Base-by-base conservation (phyloP, 2,329 filamentous ascomycete species). In the Aspergillus fischeri region DNA sequence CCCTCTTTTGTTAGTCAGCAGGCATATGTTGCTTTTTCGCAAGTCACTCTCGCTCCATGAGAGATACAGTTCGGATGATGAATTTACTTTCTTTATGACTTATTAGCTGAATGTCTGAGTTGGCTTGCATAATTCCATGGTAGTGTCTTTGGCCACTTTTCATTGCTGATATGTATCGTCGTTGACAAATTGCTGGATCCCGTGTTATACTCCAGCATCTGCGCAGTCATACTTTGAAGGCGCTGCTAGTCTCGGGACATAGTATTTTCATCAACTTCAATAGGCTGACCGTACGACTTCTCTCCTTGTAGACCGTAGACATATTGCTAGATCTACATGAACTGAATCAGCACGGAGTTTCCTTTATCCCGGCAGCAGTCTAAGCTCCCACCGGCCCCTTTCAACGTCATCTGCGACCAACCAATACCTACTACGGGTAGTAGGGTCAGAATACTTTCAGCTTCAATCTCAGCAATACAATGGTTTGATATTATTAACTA, bases 351-450 rank as follows among this genome's bases (percentile, higher is more conserved):
- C 28, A 54, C 53, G 53, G 56, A 55, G 32, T 55, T 53, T 51
- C 47, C 57, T 59, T 59, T 56, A 47, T 56, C 51, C 57, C 54
- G 51, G 53, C 51, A 50, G 20, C 3, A 11, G 42, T 38, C 32
- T n/a, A 32, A 35, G 45, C 35, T 17, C 32, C 32, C 20, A 25
- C 32, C 32, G 14, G 14, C 14, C 10, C 41, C 41, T 11, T 21
- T 21, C 8, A 44, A 44, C 20, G 41, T 44, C 41, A 44, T 44
- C 41, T 44, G 41, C n/a, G n/a, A 21, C 20, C n/a, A n/a, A 21
- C n/a, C 14, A 17, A 17, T 17, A 38, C 32, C 4, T 38, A 38
- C 32, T 35, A 17, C 14, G 32, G 17, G 32, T 17, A 35, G 32
- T 35, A 35, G 5, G 32, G 32, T 38, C 32, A 17, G 14, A 17